phyloP scores from a whole-genome alignment of 1,284 basidiomycete species.

The Coniferiporia sulphurascens region DNA sequence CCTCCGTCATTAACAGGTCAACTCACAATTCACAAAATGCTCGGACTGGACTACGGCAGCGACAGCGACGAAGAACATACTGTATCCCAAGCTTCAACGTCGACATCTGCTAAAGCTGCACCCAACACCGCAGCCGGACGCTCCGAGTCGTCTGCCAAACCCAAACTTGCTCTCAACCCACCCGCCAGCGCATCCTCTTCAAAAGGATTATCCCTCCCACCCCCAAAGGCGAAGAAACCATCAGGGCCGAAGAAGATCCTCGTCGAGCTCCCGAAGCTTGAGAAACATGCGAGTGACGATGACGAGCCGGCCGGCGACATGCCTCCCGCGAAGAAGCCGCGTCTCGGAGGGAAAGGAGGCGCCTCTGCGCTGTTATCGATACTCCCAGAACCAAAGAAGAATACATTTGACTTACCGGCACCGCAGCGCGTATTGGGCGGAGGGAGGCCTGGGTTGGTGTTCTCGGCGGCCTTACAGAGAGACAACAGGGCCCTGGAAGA shows the following conservation, averaged over 20 bases:
- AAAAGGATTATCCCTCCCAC: constrained; percentile 33
- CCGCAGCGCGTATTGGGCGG: constrained; percentile 59
- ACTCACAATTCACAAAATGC: constrained; percentile 37
- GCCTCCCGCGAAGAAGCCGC: constrained; percentile 55
- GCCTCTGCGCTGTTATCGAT: constrained; percentile 63
- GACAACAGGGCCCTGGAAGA: constrained; percentile 11
- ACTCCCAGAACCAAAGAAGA: constrained; percentile 69
- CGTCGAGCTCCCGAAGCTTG: constrained; percentile 57
- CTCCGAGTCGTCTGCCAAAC: constrained; percentile 28
- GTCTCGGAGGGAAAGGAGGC: constrained; percentile 44
- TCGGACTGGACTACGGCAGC: constrained; percentile 67
- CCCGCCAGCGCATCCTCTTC: constrained; percentile 28
- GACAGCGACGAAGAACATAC: constrained; percentile 44
- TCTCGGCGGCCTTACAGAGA: constrained; percentile 34
- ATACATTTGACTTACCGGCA: constrained; percentile 33
- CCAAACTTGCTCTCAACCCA: constrained; percentile 35
- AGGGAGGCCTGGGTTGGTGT: constrained; percentile 56
- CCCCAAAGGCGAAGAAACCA: constrained; percentile 33
- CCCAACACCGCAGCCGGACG: constrained; percentile 23
- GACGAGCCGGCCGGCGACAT: constrained; percentile 35
- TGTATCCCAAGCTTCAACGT: constrained; percentile 7
- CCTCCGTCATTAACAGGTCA: no score
- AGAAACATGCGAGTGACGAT: constrained; percentile 36
- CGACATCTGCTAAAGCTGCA: constrained; percentile 15
- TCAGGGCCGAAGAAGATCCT: constrained; percentile 57